Conservation (phyloP, 148 eudicot species). For the Suaeda aralocaspica region DNA sequence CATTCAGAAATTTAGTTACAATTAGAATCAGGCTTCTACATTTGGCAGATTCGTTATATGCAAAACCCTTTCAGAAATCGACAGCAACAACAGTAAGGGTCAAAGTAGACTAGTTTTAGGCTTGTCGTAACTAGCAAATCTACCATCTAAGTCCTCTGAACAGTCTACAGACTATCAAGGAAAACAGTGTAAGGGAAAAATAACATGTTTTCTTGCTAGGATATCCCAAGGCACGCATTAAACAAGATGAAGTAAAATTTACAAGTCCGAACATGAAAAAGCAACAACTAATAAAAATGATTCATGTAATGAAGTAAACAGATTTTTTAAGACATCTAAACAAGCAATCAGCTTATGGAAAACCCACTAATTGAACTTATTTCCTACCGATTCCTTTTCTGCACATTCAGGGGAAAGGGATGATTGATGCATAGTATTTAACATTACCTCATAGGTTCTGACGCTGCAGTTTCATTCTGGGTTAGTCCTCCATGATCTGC, state of each 20-base stretch:
- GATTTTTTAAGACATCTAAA: no score
- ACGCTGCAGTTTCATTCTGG: conserved; percentile 12
- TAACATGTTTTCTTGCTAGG: neutral
- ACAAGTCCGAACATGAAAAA: no score
- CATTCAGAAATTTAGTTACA: no score
- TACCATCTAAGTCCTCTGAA: neutral
- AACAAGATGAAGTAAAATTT: no score
- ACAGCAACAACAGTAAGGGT: no score
- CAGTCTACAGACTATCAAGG: neutral
- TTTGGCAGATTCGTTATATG: no score
- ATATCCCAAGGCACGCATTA: neutral
- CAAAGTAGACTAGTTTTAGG: neutral
- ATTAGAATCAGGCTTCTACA: no score
- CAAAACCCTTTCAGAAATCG: no score
- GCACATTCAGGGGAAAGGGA: neutral
- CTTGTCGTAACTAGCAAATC: no score
- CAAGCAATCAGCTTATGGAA: neutral
- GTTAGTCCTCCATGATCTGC: conserved; percentile 25
- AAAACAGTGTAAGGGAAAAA: neutral
- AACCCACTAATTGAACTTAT: neutral
- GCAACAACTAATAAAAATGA: no score
- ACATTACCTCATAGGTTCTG: conserved; percentile 37
- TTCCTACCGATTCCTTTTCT: neutral
- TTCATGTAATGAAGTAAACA: no score
- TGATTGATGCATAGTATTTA: no score